Percentiles rank a stretch among this genome's conserved stretches.
Conservation (phyloP, 768 basidiomycete species). For the Tricholoma furcatifolium region DNA sequence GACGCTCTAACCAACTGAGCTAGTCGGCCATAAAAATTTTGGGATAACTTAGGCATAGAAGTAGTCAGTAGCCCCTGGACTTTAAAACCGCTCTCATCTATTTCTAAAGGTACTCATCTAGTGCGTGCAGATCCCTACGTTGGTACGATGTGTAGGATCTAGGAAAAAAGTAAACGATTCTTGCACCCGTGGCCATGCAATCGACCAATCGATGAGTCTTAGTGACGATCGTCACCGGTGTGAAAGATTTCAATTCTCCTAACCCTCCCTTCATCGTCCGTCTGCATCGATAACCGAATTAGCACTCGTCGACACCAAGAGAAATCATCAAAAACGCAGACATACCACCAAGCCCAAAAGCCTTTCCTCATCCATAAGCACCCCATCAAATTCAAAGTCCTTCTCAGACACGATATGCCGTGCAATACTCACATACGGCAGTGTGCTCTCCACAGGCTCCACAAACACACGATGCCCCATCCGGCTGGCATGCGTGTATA, state of each 20-base stretch:
- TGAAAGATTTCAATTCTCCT: conserved; percentile 9
- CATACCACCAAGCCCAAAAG: conserved; percentile 34
- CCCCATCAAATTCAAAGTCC: conserved; percentile 25
- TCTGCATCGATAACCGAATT: background rate
- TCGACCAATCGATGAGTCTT: too few species aligned
- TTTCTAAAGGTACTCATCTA: too few species aligned
- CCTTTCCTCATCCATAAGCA: conserved; percentile 42
- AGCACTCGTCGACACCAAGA: background rate
- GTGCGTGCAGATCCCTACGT: too few species aligned
- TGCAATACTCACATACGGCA: conserved; percentile 27
- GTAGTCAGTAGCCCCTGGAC: too few species aligned
- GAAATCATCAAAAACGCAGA: background rate
- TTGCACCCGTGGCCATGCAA: too few species aligned
- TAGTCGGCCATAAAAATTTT: conserved; percentile 70
- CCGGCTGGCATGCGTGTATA: background rate
- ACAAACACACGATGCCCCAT: conserved; percentile 20
- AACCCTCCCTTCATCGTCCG: conserved; percentile 7
- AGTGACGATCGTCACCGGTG: background rate
- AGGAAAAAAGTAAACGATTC: too few species aligned
- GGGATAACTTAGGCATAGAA: too few species aligned
- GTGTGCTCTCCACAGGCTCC: conserved; percentile 20
- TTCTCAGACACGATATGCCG: background rate
- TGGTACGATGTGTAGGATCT: too few species aligned
- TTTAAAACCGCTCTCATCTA: too few species aligned
- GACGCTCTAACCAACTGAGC: conserved; percentile 87